phyloP scores from a whole-genome alignment of 2,329 filamentous ascomycete genomes.

The Beauveria brongniartii region DNA sequence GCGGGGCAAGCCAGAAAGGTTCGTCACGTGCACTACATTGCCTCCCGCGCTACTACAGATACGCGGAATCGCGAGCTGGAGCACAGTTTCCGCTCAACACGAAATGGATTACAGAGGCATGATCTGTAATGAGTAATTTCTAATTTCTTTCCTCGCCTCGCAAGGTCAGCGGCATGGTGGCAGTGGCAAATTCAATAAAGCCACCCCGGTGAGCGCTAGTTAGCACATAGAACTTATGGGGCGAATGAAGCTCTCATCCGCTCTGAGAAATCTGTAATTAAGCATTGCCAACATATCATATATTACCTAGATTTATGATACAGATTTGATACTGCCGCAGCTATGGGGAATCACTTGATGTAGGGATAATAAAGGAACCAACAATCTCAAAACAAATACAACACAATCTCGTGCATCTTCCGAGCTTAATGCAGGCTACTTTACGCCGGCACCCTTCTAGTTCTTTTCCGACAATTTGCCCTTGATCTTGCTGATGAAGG shows the following conservation, averaged over 20 bases:
- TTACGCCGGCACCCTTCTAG: constrained; percentile 9
- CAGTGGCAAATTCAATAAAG: neutral
- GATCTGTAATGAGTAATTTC: too few species aligned
- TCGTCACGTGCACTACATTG: constrained; percentile 6
- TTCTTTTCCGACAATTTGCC: constrained; percentile 32
- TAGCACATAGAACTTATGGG: neutral
- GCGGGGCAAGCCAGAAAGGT: constrained; percentile 11
- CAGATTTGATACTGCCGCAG: constrained; percentile 14
- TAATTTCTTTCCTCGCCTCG: neutral
- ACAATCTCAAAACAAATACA: constrained; percentile 21
- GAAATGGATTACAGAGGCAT: neutral
- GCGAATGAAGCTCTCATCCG: neutral
- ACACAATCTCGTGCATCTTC: neutral
- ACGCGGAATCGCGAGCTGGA: neutral
- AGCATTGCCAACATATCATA: constrained; percentile 20
- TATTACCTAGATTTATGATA: constrained; percentile 28
- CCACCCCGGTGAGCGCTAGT: neutral
- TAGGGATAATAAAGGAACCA: constrained; percentile 25
- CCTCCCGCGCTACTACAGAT: neutral
- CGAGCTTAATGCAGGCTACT: neutral
- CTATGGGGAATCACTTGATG: constrained; percentile 31
- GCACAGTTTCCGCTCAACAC: neutral
- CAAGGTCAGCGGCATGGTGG: neutral
- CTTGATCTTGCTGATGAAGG: constrained; percentile 52
- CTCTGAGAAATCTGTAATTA: neutral